Evolutionary conservation across 257 asterid species (phyloP).

Genomic region (Henckelia pumila): DNA sequence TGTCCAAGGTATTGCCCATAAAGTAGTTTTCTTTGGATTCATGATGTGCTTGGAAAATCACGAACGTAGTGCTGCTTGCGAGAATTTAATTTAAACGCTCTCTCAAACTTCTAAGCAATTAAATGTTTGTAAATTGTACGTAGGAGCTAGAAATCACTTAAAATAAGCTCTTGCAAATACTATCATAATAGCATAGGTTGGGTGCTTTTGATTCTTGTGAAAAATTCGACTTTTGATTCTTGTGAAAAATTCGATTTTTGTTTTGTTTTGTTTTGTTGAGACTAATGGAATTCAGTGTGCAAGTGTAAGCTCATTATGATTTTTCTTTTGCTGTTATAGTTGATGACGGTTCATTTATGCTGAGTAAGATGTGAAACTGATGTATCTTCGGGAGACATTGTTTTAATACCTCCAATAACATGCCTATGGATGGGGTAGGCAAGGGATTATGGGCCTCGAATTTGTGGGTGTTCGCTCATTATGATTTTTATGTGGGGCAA

Average conservation of each 20-base stretch:
- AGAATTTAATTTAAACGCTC: too few species aligned
- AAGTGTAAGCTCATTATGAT: too few species aligned
- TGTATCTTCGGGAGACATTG: not conserved
- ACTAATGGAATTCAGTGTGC: too few species aligned
- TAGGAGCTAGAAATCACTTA: too few species aligned
- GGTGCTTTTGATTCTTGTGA: not conserved
- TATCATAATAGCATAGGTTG: too few species aligned
- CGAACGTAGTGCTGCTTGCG: too few species aligned
- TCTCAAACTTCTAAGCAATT: too few species aligned
- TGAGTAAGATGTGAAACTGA: not conserved
- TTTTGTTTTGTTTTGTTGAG: too few species aligned
- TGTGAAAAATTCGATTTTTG: too few species aligned
- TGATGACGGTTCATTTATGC: not conserved
- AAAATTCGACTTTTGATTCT: not conserved
- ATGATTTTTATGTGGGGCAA: not conserved
- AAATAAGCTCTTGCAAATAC: too few species aligned
- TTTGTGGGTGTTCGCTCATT: not conserved
- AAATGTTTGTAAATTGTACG: too few species aligned
- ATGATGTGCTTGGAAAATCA: constrained; percentile 3
- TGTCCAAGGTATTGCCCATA: constrained; percentile 59
- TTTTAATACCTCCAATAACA: not conserved
- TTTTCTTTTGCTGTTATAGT: too few species aligned
- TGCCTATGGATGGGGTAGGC: not conserved
- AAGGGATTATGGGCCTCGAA: not conserved
- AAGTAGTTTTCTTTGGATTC: not conserved